Conservation (phyloP, 371 early-diverging fungal genomes). For the Globomyces sp. region DNA sequence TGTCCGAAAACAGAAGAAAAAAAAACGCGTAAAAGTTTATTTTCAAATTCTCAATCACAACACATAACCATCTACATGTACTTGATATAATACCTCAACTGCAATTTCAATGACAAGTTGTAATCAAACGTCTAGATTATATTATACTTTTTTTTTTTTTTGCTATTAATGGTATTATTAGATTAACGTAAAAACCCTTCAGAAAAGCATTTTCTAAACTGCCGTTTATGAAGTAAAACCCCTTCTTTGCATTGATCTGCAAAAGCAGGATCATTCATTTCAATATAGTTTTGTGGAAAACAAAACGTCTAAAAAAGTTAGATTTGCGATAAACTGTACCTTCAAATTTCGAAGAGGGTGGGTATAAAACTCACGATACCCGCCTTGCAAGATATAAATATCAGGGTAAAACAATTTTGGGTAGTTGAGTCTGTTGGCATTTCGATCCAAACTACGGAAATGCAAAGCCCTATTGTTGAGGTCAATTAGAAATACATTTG, state of each 20-base stretch:
- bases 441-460: conserved; percentile 76
- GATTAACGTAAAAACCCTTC: conserved; percentile 16
- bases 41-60: too few species aligned
- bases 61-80: too few species aligned
- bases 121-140: too few species aligned
- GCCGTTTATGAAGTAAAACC: conserved; percentile 10
- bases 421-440: conserved; percentile 64
- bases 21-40: too few species aligned
- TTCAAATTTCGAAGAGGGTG: conserved; percentile 30
- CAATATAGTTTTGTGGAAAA: conserved; percentile 65
- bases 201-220: conserved; percentile 15
- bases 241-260: conserved; percentile 10
- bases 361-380: conserved; percentile 75
- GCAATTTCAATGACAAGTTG: too few species aligned
- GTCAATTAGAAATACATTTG: conserved; percentile 49
- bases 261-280: conserved; percentile 50
- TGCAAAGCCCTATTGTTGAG: conserved; percentile 58
- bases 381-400: conserved; percentile 87
- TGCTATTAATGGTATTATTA: not conserved
- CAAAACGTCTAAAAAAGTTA: conserved; percentile 43
- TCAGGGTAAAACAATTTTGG: conserved; percentile 81
- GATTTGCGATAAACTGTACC: not conserved
- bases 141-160: too few species aligned
- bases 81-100: too few species aligned
- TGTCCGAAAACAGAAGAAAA: too few species aligned